These are phyloP conservation scores for Dunaliella sp. DNA, from an alignment of 139 green algal genomes.

Conservation along the genomic window DNA sequence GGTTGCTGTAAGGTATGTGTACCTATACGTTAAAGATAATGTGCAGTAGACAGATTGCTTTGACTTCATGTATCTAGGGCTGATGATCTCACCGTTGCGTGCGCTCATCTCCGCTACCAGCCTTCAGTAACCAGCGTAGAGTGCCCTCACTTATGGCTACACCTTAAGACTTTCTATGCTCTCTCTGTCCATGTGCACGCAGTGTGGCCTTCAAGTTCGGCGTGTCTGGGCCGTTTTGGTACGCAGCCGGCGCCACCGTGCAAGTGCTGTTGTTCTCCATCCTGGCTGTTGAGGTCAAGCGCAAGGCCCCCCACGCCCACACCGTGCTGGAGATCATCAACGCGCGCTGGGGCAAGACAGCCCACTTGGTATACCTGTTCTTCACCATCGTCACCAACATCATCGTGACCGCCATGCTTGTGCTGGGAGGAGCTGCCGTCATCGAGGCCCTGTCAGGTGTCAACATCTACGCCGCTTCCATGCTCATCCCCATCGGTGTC, in stretches of 20 bases:
- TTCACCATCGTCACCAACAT: constrained; percentile 88
- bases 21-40: too few species aligned
- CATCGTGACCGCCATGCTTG: constrained; percentile 90
- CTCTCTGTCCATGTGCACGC: too few species aligned
- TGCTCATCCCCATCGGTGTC: constrained; percentile 75
- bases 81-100: background rate
- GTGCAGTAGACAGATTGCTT: background rate
- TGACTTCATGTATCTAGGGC: background rate
- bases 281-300: constrained; percentile 93
- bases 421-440: constrained; percentile 85
- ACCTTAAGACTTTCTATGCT: too few species aligned
- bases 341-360: constrained; percentile 63
- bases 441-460: constrained; percentile 81
- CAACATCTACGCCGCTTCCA: constrained; percentile 52
- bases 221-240: constrained; percentile 76
- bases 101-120: too few species aligned
- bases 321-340: constrained; percentile 81
- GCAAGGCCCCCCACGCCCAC: constrained; percentile 86
- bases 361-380: constrained; percentile 82
- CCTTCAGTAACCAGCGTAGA: too few species aligned
- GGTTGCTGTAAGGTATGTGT: too few species aligned
- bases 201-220: constrained; percentile 20
- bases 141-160: too few species aligned
- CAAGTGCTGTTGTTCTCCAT: constrained; percentile 93
- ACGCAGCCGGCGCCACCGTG: constrained; percentile 86